Base-by-base conservation (phyloP, 2,329 filamentous ascomycete species). In the Colletotrichum godetiae region DNA sequence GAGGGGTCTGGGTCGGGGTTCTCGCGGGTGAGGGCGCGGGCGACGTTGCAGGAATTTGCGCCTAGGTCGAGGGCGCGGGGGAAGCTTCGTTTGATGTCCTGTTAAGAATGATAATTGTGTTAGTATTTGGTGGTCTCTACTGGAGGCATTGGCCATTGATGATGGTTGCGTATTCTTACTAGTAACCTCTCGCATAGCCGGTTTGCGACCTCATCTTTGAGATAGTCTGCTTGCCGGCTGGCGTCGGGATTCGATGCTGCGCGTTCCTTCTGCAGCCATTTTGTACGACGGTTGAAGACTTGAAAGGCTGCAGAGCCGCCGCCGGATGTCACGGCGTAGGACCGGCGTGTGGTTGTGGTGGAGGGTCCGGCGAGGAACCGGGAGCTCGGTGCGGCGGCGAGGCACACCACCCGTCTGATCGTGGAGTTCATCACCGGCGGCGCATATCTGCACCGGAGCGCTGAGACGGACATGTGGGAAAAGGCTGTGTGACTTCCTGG, bases 41-140 rank as follows among this genome's bases (percentile, higher is more conserved):
- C 95, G 74, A 99, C 92, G 83, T 98, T 97, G 88, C 96, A 98
- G 74, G 96, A 94, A 82, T 98, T 98, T 75, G 97, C 96, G 75
- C 97, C 97, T 37, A 98, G 91, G 82, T 99, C 97, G 74, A 99
- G 93, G 29, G 95, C 95, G 76, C 91, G 89, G 57, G 93, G 90
- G 78, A 97, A 98, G 69, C 91, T 88, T 37, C 97, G 93, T 78
- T 97, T 98, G 86, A 99, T 97, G 81, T 98, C 95, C 94, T 95
- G 75, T 13, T 19, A 8, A 8, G 37, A 42, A 15, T 3, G n/a
- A 5, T 5, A 7, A 56, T 2, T 19, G n/a, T 12, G 6, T 67
- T 49, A 49, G 19, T n/a, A 19, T 49, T 10, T 49, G 19, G 1
- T 22, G n/a, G 11, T n/a, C 19, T 49, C 19, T 49, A 5, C 42